Percentiles rank a stretch among this genome's conserved stretches.
Evolutionary conservation across 2,329 filamentous ascomycete species (phyloP).

Genomic region (Colletotrichum tanaceti): DNA sequence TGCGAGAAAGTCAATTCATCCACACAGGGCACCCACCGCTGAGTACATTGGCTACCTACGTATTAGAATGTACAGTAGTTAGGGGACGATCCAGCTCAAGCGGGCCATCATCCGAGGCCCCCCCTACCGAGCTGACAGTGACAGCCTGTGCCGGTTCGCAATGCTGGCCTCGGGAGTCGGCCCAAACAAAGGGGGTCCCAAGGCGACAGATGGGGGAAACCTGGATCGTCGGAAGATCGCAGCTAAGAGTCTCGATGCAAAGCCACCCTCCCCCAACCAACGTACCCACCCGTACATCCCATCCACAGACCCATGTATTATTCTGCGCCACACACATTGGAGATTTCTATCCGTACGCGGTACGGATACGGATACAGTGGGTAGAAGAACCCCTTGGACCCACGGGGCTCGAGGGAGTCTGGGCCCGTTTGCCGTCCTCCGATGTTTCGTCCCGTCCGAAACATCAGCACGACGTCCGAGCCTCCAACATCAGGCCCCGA

Average conservation of each 20-base stretch:
- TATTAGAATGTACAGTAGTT: no score
- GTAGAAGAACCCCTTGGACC: not conserved
- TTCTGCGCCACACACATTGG: no score
- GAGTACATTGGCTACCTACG: no score
- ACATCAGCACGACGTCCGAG: slow-evolving; percentile 42
- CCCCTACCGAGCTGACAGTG: slow-evolving; percentile 18
- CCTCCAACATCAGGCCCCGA: slow-evolving; percentile 19
- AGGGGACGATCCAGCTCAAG: no score
- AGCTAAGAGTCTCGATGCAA: slow-evolving; percentile 2
- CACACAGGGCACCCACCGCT: slow-evolving; percentile 12
- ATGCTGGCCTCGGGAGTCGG: slow-evolving; percentile 14
- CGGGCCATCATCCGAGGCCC: slow-evolving; percentile 8
- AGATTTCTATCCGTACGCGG: no score
- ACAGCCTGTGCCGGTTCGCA: slow-evolving; percentile 25
- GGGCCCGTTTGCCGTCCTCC: slow-evolving; percentile 23
- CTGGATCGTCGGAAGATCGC: slow-evolving; percentile 38
- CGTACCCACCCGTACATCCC: no score
- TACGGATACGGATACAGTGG: no score
- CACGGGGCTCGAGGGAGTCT: slow-evolving; percentile 19
- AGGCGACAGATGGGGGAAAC: slow-evolving; percentile 38
- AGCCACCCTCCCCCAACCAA: not conserved
- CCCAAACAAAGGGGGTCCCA: slow-evolving; percentile 5
- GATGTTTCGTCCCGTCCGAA: slow-evolving; percentile 41
- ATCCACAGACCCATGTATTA: no score
- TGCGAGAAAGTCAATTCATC: slow-evolving; percentile 11